Percentiles rank a stretch among this genome's conserved stretches.
Evolutionary conservation across 495 filamentous ascomycete genomes (phyloP).

Genomic region (Hypoxylon lenormandii): DNA sequence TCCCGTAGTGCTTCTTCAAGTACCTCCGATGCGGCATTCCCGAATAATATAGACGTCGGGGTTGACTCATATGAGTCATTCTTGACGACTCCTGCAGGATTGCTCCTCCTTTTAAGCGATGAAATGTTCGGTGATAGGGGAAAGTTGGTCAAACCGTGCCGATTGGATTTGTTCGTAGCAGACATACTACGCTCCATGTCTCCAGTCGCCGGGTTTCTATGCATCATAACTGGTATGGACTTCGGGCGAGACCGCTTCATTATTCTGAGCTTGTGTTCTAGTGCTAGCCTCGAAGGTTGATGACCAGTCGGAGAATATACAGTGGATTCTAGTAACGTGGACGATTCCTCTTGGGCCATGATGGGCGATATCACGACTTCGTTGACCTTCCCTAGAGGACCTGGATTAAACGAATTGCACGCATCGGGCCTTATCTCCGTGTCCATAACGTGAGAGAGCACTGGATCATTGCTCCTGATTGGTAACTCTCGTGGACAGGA

Average conservation of each 20-base stretch:
- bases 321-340: not conserved
- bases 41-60: not conserved
- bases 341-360: conserved; percentile 34
- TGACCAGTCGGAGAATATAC: not conserved
- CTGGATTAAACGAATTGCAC: not conserved
- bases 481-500: not conserved
- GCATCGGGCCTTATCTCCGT: not conserved
- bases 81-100: conserved; percentile 7
- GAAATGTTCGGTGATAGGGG: conserved; percentile 28
- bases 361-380: conserved; percentile 33
- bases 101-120: conserved; percentile 23
- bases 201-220: conserved; percentile 36
- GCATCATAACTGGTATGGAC: conserved; percentile 30
- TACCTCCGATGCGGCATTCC: conserved; percentile 3
- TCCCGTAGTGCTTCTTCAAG: not conserved
- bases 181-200: conserved; percentile 34
- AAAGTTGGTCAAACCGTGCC: conserved; percentile 42
- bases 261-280: conserved; percentile 32
- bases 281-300: not conserved
- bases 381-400: not conserved
- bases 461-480: conserved; percentile 2
- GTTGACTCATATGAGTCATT: conserved; percentile 1
- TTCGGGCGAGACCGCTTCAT: conserved; percentile 35
- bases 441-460: conserved; percentile 16
- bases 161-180: conserved; percentile 19